A percentile compares a stretch with the other conserved stretches of the same genome.
These are phyloP conservation scores for Metschnikowia reukaufii DNA, from an alignment of 805 yeast genomes.

Conservation along the genomic window DNA sequence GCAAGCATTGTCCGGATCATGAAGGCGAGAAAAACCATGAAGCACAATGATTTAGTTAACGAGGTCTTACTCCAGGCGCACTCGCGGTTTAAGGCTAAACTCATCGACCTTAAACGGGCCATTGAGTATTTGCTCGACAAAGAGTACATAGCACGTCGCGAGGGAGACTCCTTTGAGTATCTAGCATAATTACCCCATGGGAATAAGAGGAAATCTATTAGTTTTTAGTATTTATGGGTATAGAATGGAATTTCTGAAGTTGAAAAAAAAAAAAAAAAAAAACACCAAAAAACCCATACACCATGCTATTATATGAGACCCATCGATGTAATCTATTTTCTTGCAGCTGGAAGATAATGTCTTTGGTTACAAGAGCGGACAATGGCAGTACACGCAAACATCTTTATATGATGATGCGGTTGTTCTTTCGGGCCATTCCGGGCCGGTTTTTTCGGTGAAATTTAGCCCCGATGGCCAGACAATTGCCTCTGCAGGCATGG, in stretches of 20 bases:
- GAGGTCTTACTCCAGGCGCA: conserved; percentile 87
- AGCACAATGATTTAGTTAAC: conserved; percentile 77
- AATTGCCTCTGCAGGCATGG: conserved; percentile 65
- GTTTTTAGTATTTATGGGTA: too few species aligned
- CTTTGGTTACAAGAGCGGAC: conserved; percentile 5
- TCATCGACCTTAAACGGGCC: conserved; percentile 82
- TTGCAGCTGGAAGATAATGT: conserved; percentile 3
- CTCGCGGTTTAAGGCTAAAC: conserved; percentile 78
- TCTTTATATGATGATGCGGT: conserved; percentile 30
- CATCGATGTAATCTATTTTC: too few species aligned
- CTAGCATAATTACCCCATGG: conserved; percentile 52
- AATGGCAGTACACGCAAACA: neutral
- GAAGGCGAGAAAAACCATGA: conserved; percentile 84
- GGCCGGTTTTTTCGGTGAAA: conserved; percentile 51
- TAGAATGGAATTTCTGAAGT: too few species aligned
- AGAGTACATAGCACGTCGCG: conserved; percentile 78
- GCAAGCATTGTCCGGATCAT: conserved; percentile 95
- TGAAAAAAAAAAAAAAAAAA: too few species aligned
- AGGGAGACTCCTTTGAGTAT: conserved; percentile 74
- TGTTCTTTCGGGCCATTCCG: conserved; percentile 51
- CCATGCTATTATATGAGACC: neutral
- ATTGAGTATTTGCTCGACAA: conserved; percentile 83
- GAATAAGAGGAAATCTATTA: neutral
- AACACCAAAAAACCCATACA: conserved; percentile 10
- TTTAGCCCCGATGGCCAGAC: conserved; percentile 52